A percentile compares a stretch with the other conserved stretches of the same genome.
Evolutionary conservation across 371 early-diverging fungal genomes (phyloP).

Genomic region (Mucor velutinosus): DNA sequence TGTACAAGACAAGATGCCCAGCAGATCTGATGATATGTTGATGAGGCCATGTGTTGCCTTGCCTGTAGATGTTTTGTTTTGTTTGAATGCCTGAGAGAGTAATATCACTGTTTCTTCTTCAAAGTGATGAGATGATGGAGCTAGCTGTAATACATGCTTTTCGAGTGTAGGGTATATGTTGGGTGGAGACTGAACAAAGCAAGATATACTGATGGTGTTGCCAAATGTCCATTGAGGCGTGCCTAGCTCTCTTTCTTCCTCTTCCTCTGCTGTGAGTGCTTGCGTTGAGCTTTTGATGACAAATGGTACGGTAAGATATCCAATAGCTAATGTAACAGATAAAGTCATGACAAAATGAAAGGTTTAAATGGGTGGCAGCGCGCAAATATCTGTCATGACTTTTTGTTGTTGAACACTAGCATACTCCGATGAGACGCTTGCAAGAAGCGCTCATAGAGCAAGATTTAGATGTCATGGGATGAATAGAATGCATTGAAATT

Average conservation of each 20-base stretch:
- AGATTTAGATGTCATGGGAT: too few species aligned
- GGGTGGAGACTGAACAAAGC: slow-evolving; percentile 47
- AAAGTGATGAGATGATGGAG: slow-evolving; percentile 15
- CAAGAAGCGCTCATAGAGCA: too few species aligned
- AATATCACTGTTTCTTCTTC: slow-evolving; percentile 25
- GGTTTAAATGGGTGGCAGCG: too few species aligned
- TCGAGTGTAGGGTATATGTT: slow-evolving; percentile 50
- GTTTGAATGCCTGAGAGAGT: slow-evolving; percentile 17
- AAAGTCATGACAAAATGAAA: neutral
- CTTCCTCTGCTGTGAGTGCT: slow-evolving; percentile 10
- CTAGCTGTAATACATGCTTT: slow-evolving; percentile 31
- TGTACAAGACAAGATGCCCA: slow-evolving; percentile 23
- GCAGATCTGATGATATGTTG: neutral
- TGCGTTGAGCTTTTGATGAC: slow-evolving; percentile 20
- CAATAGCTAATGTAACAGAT: slow-evolving; percentile 26
- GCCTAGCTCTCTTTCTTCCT: slow-evolving; percentile 2
- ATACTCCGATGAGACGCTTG: too few species aligned
- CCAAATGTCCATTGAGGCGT: slow-evolving; percentile 20
- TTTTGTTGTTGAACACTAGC: too few species aligned
- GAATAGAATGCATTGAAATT: too few species aligned
- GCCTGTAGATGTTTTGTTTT: neutral
- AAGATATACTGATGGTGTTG: slow-evolving; percentile 25
- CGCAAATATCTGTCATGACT: too few species aligned
- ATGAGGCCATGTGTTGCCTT: slow-evolving; percentile 21
- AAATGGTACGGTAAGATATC: slow-evolving; percentile 33